These are phyloP conservation scores for Ustilago lituana DNA, from an alignment of 1,284 basidiomycete genomes.

Conservation along the genomic window DNA sequence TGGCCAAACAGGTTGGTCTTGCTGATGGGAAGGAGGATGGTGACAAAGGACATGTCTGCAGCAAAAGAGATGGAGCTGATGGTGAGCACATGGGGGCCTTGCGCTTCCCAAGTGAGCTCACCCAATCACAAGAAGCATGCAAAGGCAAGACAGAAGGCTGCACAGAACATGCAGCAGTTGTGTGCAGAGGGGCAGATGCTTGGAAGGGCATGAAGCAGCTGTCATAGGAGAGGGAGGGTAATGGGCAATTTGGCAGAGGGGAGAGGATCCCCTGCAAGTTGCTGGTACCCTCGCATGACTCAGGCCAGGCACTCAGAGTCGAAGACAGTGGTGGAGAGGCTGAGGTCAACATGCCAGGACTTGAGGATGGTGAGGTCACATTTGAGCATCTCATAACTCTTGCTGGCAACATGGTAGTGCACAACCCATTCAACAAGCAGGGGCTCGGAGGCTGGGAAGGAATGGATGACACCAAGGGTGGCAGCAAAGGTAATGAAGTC, in stretches of 20 bases:
- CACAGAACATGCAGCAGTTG: background rate
- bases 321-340: background rate
- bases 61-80: background rate
- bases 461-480: background rate
- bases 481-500: background rate
- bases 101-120: background rate
- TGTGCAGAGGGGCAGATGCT: background rate
- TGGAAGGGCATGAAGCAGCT: background rate
- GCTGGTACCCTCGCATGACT: background rate
- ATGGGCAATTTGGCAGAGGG: background rate
- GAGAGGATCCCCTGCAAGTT: background rate
- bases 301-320: background rate
- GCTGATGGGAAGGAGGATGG: background rate
- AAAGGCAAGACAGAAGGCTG: background rate
- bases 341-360: background rate
- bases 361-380: background rate
- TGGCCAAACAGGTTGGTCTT: background rate
- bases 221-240: background rate
- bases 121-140: background rate
- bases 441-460: background rate
- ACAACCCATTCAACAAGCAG: background rate
- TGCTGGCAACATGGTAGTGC: background rate
- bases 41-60: background rate
- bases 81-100: no score
- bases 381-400: background rate